These are phyloP conservation scores for Cordyceps tenuipes DNA, from an alignment of 2,329 filamentous ascomycete species.

Conservation along the genomic window DNA sequence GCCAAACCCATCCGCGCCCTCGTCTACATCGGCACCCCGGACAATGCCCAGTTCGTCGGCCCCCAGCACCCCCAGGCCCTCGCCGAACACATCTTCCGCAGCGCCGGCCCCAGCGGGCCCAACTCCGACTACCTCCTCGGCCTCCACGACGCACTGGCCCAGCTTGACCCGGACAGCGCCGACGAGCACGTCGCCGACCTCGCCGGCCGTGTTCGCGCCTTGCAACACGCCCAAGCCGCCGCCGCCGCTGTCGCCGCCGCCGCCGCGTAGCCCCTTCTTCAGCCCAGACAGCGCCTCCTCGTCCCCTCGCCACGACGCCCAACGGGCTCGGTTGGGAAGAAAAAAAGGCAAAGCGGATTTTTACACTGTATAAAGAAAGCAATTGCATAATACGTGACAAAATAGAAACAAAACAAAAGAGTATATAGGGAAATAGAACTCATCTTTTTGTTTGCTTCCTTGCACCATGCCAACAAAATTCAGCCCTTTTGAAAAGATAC, in stretches of 20 bases:
- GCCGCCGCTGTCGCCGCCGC: neutral
- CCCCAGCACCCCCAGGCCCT: constrained; percentile 70
- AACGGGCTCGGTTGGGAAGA: no score
- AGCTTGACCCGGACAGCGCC: constrained; percentile 64
- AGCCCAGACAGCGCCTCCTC: neutral
- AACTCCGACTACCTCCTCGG: constrained; percentile 85
- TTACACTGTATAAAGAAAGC: constrained; percentile 4
- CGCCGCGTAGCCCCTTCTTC: constrained; percentile 10
- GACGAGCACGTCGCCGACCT: constrained; percentile 83
- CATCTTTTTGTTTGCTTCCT: neutral
- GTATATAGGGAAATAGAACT: constrained; percentile 28
- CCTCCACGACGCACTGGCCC: constrained; percentile 66
- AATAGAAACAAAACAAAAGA: constrained; percentile 21
- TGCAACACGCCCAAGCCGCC: constrained; percentile 28
- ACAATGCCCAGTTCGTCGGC: constrained; percentile 86
- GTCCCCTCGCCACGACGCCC: no score
- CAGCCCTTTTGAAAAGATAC: neutral
- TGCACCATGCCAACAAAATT: neutral
- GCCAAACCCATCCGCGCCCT: constrained; percentile 45
- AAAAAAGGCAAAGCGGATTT: neutral
- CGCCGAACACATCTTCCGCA: constrained; percentile 71
- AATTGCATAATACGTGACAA: constrained; percentile 8
- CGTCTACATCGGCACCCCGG: constrained; percentile 90
- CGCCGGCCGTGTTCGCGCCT: constrained; percentile 58
- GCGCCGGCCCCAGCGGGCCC: constrained; percentile 74